Evolutionary conservation across 1,139 yeast genomes (phyloP).

Genomic region (Debaryomyces udenii): DNA sequence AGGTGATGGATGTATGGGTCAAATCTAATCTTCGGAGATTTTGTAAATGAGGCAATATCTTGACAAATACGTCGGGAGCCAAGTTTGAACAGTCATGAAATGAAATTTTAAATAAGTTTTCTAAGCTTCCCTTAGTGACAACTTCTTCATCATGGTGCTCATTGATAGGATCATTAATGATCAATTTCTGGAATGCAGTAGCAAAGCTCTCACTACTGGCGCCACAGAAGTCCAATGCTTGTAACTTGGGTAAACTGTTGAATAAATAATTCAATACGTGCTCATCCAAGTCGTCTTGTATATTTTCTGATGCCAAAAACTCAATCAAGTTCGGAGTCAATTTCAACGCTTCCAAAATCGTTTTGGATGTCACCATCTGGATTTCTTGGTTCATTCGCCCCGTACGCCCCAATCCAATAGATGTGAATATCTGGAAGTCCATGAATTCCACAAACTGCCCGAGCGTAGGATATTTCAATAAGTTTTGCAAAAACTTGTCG

Average conservation of each 20-base stretch:
- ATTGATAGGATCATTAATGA: constrained; percentile 21
- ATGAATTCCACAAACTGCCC: constrained; percentile 75
- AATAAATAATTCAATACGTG: constrained; percentile 61
- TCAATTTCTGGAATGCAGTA: constrained; percentile 55
- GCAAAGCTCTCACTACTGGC: constrained; percentile 70
- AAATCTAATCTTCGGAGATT: constrained; percentile 72
- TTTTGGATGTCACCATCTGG: constrained; percentile 81
- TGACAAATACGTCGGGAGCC: constrained; percentile 56
- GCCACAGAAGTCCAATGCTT: constrained; percentile 87
- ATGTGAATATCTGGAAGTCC: constrained; percentile 88
- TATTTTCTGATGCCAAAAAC: constrained; percentile 81
- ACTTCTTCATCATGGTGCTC: constrained; percentile 15
- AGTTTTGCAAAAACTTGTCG: constrained; percentile 65
- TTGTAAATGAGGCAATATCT: constrained; percentile 59
- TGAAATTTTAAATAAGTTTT: constrained; percentile 58
- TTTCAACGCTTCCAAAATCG: constrained; percentile 64
- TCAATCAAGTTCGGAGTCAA: constrained; percentile 72
- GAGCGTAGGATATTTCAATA: constrained; percentile 50
- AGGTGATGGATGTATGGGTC: constrained; percentile 77
- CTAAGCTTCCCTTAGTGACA: constrained; percentile 20
- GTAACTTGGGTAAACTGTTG: constrained; percentile 59
- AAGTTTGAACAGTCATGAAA: constrained; percentile 89
- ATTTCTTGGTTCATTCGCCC: constrained; percentile 89
- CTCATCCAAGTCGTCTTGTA: constrained; percentile 79
- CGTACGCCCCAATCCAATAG: constrained; percentile 88